Evolutionary conservation across 1,284 basidiomycete species (phyloP).

Genomic region (Inonotus obliquus): DNA sequence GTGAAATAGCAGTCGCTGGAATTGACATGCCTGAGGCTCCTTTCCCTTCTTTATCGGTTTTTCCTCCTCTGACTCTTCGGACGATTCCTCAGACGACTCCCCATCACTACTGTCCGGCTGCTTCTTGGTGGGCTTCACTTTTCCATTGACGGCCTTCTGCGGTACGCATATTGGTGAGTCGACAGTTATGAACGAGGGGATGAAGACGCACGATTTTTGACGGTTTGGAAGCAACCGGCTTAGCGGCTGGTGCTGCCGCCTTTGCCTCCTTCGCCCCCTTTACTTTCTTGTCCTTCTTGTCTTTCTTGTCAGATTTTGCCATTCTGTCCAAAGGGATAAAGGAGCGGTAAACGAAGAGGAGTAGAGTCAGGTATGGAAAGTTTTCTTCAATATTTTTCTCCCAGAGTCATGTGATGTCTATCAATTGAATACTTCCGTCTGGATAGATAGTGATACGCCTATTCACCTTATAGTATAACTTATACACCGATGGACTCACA

Average conservation of each 20-base stretch:
- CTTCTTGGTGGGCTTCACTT: constrained; percentile 5
- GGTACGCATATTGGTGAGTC: background rate
- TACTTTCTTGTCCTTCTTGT: constrained; percentile 35
- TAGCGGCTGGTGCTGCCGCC: constrained; percentile 16
- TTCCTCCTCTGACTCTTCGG: constrained; percentile 25
- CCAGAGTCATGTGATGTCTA: background rate
- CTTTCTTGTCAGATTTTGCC: constrained; percentile 42
- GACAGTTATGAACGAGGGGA: background rate
- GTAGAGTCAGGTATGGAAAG: constrained; percentile 19
- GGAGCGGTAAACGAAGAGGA: constrained; percentile 13
- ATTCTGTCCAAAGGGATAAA: constrained; percentile 23
- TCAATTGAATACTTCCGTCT: too few relatives aligned
- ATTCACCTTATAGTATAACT: background rate
- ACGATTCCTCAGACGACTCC: constrained; percentile 27
- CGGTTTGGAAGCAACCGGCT: constrained; percentile 25
- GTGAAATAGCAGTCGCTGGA: background rate
- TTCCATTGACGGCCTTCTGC: background rate
- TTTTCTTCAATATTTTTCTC: constrained; percentile 1
- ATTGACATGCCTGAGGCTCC: constrained; percentile 15
- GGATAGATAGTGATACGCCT: too few relatives aligned
- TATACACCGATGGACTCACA: constrained; percentile 7
- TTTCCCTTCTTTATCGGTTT: constrained; percentile 23
- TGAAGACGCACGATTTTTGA: constrained; percentile 25
- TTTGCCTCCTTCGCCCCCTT: constrained; percentile 20
- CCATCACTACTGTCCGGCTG: constrained; percentile 16